phyloP scores from a whole-genome alignment of 768 basidiomycete species.

The Lentinula sp. region DNA sequence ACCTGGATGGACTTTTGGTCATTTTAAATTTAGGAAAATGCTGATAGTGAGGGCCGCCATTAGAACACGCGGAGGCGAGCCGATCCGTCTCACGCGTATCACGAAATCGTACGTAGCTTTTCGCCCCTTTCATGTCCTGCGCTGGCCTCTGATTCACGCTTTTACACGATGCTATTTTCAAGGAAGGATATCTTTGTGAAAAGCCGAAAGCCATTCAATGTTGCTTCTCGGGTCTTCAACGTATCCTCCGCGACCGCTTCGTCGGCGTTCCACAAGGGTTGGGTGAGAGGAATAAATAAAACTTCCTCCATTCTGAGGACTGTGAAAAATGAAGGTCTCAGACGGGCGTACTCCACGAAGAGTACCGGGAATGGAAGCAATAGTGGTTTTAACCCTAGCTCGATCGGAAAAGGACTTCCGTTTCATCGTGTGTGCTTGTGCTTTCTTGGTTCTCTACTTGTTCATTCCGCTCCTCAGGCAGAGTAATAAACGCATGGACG shows the following conservation, averaged over 20 bases:
- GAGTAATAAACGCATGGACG: slow-evolving; percentile 72
- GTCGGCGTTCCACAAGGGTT: slow-evolving; percentile 42
- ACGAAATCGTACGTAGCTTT: slow-evolving; percentile 2
- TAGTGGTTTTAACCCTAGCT: slow-evolving; percentile 13
- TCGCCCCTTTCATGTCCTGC: not conserved
- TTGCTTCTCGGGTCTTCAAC: slow-evolving; percentile 51
- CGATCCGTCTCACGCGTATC: slow-evolving; percentile 1
- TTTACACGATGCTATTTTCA: slow-evolving; percentile 28
- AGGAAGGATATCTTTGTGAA: slow-evolving; percentile 45
- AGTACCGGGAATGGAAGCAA: slow-evolving; percentile 18
- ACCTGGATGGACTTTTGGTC: not conserved
- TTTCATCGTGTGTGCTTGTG: slow-evolving; percentile 41
- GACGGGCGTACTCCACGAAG: slow-evolving; percentile 32
- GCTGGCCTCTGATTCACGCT: not conserved
- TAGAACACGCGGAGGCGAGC: not conserved
- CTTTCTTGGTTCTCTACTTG: not conserved
- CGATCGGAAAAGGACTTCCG: slow-evolving; percentile 28
- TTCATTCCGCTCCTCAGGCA: slow-evolving; percentile 27
- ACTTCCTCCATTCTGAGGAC: slow-evolving; percentile 42
- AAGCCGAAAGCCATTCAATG: slow-evolving; percentile 49
- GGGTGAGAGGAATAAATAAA: slow-evolving; percentile 48
- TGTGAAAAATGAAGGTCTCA: slow-evolving; percentile 31
- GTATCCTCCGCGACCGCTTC: slow-evolving; percentile 41
- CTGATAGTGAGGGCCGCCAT: not conserved
- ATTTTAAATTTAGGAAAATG: not conserved